These are phyloP conservation scores for Scleroderma citrinum DNA, from an alignment of 768 basidiomycete species.

Conservation along the genomic window DNA sequence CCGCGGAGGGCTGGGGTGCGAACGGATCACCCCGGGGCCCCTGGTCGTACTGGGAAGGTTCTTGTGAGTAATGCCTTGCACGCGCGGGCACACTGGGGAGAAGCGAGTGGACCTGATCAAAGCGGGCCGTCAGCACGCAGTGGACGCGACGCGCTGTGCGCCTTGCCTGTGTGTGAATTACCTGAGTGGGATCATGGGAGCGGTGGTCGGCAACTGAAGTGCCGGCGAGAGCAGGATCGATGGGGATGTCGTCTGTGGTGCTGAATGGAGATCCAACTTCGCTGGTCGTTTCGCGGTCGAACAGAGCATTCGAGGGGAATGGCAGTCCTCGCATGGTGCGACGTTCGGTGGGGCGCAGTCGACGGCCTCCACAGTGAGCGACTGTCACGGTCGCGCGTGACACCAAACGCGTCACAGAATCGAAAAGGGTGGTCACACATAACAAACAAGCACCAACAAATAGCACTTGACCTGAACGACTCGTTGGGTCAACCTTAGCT, in stretches of 20 bases:
- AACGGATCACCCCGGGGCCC: conserved; percentile 83
- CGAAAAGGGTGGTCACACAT: conserved; percentile 11
- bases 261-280: conserved; percentile 55
- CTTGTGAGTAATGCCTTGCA: conserved; percentile 22
- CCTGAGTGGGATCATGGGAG: conserved; percentile 26
- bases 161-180: conserved; percentile 19
- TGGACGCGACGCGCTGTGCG: conserved; percentile 64
- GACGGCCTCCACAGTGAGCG: conserved; percentile 34
- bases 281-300: conserved; percentile 51
- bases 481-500: conserved; percentile 21
- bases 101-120: conserved; percentile 20
- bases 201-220: conserved; percentile 45
- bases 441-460: conserved; percentile 26
- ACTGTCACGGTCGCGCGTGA: conserved; percentile 28
- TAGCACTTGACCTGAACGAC: conserved; percentile 21
- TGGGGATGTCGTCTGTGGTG: conserved; percentile 63
- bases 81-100: conserved; percentile 19
- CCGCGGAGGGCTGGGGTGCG: conserved; percentile 53
- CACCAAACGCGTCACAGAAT: conserved; percentile 6
- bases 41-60: conserved; percentile 54
- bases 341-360: conserved; percentile 24
- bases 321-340: conserved; percentile 55
- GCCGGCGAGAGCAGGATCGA: conserved; percentile 68
- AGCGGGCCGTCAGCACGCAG: conserved; percentile 15
- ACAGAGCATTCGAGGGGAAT: conserved; percentile 38